Evolutionary conservation across 2,329 filamentous ascomycete species (phyloP).

Genomic region (Trichoderma semiorbis): DNA sequence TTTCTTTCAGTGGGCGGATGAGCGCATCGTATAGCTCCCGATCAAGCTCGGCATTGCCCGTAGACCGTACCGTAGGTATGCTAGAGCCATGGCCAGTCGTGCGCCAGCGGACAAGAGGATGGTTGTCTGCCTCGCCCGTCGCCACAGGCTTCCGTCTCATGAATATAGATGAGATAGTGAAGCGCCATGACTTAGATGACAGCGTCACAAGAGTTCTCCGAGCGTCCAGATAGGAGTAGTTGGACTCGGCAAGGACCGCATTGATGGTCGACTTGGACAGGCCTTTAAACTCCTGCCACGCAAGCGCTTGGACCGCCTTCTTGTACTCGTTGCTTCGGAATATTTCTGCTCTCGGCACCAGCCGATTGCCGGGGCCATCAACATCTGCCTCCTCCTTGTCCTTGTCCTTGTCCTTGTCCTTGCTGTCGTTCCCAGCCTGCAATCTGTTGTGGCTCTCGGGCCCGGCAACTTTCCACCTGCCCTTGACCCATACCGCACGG

Average conservation of each 20-base stretch:
- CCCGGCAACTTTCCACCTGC: conserved; percentile 55
- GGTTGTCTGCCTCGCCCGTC: conserved; percentile 52
- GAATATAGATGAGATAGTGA: conserved; percentile 68
- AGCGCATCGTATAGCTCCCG: conserved; percentile 58
- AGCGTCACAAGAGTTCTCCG: conserved; percentile 66
- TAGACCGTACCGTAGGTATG: conserved; percentile 61
- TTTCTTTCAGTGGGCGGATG: conserved; percentile 50
- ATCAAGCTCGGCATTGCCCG: conserved; percentile 62
- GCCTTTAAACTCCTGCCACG: conserved; percentile 73
- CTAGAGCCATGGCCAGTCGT: conserved; percentile 53
- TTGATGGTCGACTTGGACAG: conserved; percentile 70
- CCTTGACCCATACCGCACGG: conserved; percentile 66
- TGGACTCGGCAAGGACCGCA: conserved; percentile 75
- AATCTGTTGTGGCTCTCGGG: conserved; percentile 29
- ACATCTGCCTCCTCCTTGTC: conserved; percentile 24
- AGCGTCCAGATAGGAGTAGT: conserved; percentile 72
- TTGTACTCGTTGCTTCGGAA: conserved; percentile 68
- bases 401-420: neutral
- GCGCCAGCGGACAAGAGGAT: conserved; percentile 62
- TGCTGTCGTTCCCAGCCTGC: neutral
- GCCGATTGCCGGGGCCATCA: neutral
- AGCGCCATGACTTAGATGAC: conserved; percentile 73
- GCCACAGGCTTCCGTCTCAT: conserved; percentile 58
- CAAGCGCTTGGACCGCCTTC: conserved; percentile 62
- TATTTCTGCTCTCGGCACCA: conserved; percentile 56